A percentile compares a stretch with the other conserved stretches of the same genome.
phyloP scores from a whole-genome alignment of 2,329 filamentous ascomycete genomes.

The Apiospora hydei region DNA sequence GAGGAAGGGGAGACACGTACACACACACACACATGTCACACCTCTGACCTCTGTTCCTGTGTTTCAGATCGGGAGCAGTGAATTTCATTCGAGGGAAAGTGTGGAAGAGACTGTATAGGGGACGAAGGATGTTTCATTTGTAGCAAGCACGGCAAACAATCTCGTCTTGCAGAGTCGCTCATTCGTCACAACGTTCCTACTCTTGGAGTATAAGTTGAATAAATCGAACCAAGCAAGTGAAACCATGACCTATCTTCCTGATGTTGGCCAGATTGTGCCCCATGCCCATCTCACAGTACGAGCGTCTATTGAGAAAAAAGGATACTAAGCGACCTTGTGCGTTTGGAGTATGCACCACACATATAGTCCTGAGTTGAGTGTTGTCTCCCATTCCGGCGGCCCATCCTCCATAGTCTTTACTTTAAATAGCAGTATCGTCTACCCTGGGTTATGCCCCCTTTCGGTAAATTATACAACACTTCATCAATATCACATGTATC shows the following conservation, averaged over 20 bases:
- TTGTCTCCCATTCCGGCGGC: no score
- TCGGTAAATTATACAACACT: neutral
- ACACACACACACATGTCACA: neutral
- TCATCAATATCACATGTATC: neutral
- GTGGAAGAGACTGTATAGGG: neutral
- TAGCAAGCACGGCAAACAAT: neutral
- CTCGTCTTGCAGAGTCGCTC: constrained; percentile 1
- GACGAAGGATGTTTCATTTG: neutral
- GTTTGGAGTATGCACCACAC: no score
- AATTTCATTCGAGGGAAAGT: neutral
- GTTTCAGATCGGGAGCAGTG: no score
- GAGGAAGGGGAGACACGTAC: neutral
- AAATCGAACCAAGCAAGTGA: neutral
- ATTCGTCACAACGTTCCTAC: neutral
- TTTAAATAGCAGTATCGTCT: no score
- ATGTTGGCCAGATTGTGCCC: neutral
- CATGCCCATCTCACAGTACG: neutral
- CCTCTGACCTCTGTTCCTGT: no score
- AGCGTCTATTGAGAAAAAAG: no score
- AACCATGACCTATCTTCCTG: no score
- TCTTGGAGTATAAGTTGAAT: neutral
- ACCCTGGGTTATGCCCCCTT: no score
- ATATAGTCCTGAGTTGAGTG: no score
- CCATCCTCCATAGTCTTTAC: no score
- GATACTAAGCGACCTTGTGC: no score